Percentiles rank a stretch among this genome's conserved stretches.
These are phyloP conservation scores for Neurospora crassa DNA, from an alignment of 2,329 filamentous ascomycete species.

Conservation along the genomic window DNA sequence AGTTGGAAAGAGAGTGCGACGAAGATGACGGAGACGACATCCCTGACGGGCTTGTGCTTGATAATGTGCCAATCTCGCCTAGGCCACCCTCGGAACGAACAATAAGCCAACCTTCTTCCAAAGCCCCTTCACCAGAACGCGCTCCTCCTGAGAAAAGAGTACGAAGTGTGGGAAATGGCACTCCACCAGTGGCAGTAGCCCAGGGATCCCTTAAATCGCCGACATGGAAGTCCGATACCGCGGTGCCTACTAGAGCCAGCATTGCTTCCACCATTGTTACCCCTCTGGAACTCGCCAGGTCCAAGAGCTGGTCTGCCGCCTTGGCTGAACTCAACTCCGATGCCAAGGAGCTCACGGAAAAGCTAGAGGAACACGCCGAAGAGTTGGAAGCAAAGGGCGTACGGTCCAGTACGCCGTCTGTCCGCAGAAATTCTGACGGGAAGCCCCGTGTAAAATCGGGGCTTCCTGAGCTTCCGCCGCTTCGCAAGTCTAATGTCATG, in stretches of 20 bases:
- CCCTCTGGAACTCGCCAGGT: slow-evolving; percentile 42
- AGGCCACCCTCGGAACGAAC: slow-evolving; percentile 47
- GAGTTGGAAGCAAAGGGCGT: slow-evolving; percentile 41
- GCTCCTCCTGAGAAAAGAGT: slow-evolving; percentile 38
- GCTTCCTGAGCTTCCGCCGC: slow-evolving; percentile 57
- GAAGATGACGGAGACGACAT: slow-evolving; percentile 70
- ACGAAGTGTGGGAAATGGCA: slow-evolving; percentile 54
- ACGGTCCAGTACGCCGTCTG: slow-evolving; percentile 25
- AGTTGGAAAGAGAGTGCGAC: slow-evolving; percentile 68
- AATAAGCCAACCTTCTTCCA: slow-evolving; percentile 42
- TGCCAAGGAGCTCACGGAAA: slow-evolving; percentile 65
- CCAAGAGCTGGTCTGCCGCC: slow-evolving; percentile 67
- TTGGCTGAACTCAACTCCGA: slow-evolving; percentile 61
- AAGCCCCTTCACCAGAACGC: slow-evolving; percentile 44
- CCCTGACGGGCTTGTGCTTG: slow-evolving; percentile 67
- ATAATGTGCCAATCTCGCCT: slow-evolving; percentile 78
- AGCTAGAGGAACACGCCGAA: slow-evolving; percentile 69
- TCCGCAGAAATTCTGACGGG: slow-evolving; percentile 28
- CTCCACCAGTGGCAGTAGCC: slow-evolving; percentile 47
- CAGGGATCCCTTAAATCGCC: slow-evolving; percentile 52
- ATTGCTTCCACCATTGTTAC: slow-evolving; percentile 23
- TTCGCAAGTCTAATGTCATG: slow-evolving; percentile 68
- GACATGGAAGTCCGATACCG: slow-evolving; percentile 39
- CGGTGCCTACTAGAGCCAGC: slow-evolving; percentile 23
- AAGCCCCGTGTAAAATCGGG: slow-evolving; percentile 55